These are phyloP conservation scores for Eimeria zaria DNA, from an alignment of 169 alveolate species.

Conservation along the genomic window DNA sequence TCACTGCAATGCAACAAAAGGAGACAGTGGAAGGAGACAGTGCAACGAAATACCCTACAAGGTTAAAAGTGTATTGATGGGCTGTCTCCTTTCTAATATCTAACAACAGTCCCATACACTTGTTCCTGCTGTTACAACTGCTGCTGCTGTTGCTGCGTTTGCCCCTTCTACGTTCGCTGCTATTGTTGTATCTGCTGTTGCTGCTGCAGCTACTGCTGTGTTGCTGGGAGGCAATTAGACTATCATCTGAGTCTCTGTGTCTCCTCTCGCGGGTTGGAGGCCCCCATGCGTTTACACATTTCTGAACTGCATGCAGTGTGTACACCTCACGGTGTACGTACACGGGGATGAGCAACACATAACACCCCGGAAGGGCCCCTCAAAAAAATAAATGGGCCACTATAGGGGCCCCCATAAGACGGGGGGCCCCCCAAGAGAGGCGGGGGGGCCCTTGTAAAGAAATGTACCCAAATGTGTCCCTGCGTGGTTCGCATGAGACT, in stretches of 20 bases:
- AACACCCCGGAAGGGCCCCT: background rate
- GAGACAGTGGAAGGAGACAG: background rate
- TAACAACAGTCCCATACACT: background rate
- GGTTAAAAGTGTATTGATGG: no score
- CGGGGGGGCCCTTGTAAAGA: background rate
- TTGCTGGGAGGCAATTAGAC: background rate
- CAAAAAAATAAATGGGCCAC: background rate
- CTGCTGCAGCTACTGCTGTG: background rate
- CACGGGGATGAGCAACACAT: background rate
- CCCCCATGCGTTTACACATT: background rate
- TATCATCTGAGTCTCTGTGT: background rate
- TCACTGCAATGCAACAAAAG: background rate
- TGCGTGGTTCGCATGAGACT: background rate
- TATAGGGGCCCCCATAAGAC: no score
- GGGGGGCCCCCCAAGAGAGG: background rate
- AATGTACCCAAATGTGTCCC: background rate
- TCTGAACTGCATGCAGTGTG: background rate
- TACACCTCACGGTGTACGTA: background rate
- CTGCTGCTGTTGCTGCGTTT: background rate
- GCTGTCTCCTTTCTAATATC: no score
- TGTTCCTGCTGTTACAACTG: background rate
- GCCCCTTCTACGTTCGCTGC: conserved; percentile 35
- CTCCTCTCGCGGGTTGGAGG: background rate
- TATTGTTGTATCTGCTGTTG: background rate
- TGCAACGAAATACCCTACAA: no score